Percentiles rank a stretch among this genome's conserved stretches.
phyloP scores from a whole-genome alignment of 2,329 filamentous ascomycete genomes.

The Xylariales sp. region DNA sequence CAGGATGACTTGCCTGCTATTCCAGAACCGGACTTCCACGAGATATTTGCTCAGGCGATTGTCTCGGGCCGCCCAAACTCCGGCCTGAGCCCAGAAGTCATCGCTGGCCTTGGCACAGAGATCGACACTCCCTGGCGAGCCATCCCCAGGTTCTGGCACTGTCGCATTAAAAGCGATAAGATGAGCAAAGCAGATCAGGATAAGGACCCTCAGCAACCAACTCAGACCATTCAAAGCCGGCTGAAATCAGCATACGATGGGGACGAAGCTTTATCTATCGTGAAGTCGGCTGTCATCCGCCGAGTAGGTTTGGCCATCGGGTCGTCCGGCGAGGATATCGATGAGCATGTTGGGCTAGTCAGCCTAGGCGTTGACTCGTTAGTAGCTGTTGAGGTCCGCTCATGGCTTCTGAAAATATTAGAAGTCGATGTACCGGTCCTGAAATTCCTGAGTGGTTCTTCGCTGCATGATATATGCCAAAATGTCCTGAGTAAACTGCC shows the following conservation, averaged over 20 bases:
- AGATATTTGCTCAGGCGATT: constrained; percentile 24
- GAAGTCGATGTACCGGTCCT: constrained; percentile 32
- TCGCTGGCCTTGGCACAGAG: constrained; percentile 23
- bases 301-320: background rate
- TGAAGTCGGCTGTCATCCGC: background rate
- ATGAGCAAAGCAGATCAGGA: background rate
- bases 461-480: background rate
- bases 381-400: constrained; percentile 35
- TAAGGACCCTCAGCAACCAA: no score
- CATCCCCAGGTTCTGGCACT: background rate
- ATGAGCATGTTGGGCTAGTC: background rate
- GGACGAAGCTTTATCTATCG: background rate
- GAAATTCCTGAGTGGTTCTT: constrained; percentile 11
- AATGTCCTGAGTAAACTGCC: background rate
- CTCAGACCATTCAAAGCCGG: background rate
- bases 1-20: constrained; percentile 9
- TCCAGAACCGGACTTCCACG: constrained; percentile 26
- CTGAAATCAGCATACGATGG: background rate
- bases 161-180: background rate
- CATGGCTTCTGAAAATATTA: constrained; percentile 30
- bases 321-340: background rate
- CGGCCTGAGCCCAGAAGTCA: constrained; percentile 13
- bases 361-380: constrained; percentile 32
- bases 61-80: constrained; percentile 14
- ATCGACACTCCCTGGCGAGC: background rate